phyloP scores from a whole-genome alignment of 768 basidiomycete genomes.

The Steccherinum ochraceum region DNA sequence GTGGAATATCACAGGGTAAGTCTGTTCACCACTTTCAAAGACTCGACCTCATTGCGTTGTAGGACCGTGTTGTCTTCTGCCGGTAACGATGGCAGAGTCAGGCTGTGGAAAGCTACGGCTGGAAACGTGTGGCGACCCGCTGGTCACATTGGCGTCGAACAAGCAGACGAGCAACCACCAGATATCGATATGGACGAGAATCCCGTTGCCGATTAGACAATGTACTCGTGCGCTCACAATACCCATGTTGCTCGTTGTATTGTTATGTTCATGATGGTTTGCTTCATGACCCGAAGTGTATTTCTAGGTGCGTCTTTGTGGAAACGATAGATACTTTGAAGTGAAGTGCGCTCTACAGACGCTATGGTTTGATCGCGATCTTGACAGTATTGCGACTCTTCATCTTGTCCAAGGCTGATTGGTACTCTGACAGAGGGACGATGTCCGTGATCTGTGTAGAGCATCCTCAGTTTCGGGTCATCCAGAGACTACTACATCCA shows the following conservation, averaged over 20 bases:
- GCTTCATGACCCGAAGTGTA: too few relatives aligned
- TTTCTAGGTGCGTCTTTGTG: too few relatives aligned
- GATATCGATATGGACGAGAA: constrained; percentile 42
- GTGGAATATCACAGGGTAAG: constrained; percentile 88
- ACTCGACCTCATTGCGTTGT: too few relatives aligned
- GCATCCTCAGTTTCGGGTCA: neutral
- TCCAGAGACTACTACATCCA: neutral
- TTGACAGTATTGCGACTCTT: constrained; percentile 48
- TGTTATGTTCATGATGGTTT: too few relatives aligned
- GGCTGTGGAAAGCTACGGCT: constrained; percentile 80
- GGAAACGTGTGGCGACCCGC: constrained; percentile 83
- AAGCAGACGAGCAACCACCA: constrained; percentile 46
- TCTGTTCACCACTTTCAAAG: constrained; percentile 3
- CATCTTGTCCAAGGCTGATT: constrained; percentile 63
- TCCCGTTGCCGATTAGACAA: constrained; percentile 25
- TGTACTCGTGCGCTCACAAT: neutral
- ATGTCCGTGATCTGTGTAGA: constrained; percentile 44
- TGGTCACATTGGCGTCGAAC: constrained; percentile 78
- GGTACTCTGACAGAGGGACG: constrained; percentile 53
- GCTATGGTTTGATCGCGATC: constrained; percentile 46
- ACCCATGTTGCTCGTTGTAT: neutral
- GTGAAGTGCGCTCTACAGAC: too few relatives aligned
- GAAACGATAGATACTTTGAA: too few relatives aligned
- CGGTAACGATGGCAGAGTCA: constrained; percentile 76
- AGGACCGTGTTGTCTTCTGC: constrained; percentile 81